Base-by-base conservation (phyloP, 371 early-diverging fungal genomes). In the Mucor mucedo region DNA sequence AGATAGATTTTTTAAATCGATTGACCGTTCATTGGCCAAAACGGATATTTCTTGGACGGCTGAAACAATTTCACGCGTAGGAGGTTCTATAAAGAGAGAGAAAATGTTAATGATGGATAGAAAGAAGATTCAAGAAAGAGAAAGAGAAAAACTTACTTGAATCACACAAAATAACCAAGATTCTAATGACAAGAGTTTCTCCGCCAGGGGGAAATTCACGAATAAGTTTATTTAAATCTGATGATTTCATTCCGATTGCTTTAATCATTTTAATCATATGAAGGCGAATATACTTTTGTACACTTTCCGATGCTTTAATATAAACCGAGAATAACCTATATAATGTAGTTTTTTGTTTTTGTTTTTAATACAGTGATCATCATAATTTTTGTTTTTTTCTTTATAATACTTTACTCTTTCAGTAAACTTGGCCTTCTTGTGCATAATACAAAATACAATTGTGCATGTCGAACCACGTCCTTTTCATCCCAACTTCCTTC, bases 261-360 rank as follows among this genome's bases (percentile, higher is more conserved):
- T 86, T 89, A 52, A 96, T 85, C 65, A 96, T 78, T 13, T 90
- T 88, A 35, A 79, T 74, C 52, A 94, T 90, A 62, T 87, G 82
- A 39, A 77, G 80, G 35, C 87, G 84, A 54, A 94, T 80, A 8
- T 78, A 74, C 2, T 79, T 74, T 60, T 91, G 89, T 2, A 91
- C 88, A 33, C 72, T 68, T 47, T 77, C 70, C 7, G 79, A 44
- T 29, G 82, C 69, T 6, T 71, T 45, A 27, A 71, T 70, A 63
- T 89, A 93, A 13, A 83, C 72, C 10, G 66, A 56, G 56, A 91
- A 87, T 40, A 93, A 62, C 27, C 89, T 89, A 65, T 4, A 42
- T 14, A 14, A 55, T 61, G 54, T 58, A 63, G 54, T 63, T 39
- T 55, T 21, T 21, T 21, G 21, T 21, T 21, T 21, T 21, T 21